Evolutionary conservation across 148 eudicot genomes (phyloP).

Genomic region (Euryodendron excelsum): DNA sequence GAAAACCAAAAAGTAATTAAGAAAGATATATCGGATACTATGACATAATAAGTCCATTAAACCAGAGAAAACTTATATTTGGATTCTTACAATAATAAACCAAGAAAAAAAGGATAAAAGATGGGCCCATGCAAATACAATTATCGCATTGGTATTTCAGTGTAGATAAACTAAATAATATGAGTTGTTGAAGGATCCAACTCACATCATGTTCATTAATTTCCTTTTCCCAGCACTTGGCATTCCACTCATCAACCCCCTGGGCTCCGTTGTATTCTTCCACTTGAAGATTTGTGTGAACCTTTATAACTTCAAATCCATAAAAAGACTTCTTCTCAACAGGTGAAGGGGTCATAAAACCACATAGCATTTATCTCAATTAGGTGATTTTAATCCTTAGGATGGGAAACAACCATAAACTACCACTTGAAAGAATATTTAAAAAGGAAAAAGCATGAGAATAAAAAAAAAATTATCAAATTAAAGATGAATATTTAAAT

Average conservation of each 20-base stretch:
- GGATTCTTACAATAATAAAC: neutral
- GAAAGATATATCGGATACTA: neutral
- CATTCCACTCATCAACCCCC: conserved; percentile 54
- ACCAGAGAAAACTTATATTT: neutral
- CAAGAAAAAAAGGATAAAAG: neutral
- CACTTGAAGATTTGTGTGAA: conserved; percentile 41
- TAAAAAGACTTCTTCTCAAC: too few relatives aligned
- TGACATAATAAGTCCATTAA: neutral
- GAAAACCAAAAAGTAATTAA: neutral
- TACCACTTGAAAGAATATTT: too few relatives aligned
- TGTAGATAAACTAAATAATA: neutral
- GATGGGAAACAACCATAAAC: too few relatives aligned
- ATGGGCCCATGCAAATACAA: neutral
- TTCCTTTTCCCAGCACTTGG: conserved; percentile 47
- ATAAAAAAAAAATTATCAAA: neutral
- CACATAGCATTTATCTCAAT: too few relatives aligned
- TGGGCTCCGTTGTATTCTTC: conserved; percentile 44
- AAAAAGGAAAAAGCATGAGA: neutral
- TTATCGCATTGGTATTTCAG: neutral
- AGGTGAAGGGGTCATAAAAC: too few relatives aligned
- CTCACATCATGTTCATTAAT: conserved; percentile 47
- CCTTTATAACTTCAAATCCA: conserved; percentile 33
- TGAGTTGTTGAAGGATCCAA: conserved; percentile 7
- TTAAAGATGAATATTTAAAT: neutral
- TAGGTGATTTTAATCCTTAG: too few relatives aligned